phyloP scores from a whole-genome alignment of 75 land plant genomes.

The Picea sitchensis region DNA sequence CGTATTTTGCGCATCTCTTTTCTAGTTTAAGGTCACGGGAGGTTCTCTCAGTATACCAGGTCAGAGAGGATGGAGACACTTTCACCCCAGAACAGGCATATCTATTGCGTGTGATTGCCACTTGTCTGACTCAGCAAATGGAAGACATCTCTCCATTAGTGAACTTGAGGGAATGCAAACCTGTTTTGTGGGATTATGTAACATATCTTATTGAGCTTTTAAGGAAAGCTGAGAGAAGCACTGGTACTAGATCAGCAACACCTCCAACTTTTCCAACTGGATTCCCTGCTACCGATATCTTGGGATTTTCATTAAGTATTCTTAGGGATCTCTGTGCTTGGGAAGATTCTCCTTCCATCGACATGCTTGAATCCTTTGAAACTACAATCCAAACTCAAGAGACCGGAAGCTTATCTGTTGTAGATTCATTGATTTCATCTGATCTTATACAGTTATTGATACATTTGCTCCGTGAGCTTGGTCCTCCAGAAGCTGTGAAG shows the following conservation, averaged over 20 bases:
- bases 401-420: constrained; percentile 3
- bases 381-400: background rate
- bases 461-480: constrained; percentile 58
- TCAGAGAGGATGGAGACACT: background rate
- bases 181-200: constrained; percentile 32
- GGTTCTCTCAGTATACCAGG: background rate
- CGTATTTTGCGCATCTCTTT: constrained; percentile 30
- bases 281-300: constrained; percentile 49
- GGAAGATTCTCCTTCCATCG: constrained; percentile 10
- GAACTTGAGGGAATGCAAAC: constrained; percentile 3
- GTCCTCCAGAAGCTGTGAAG: constrained; percentile 60
- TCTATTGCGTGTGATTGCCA: constrained; percentile 33
- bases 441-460: constrained; percentile 55
- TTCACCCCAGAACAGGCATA: constrained; percentile 39
- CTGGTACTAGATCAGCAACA: constrained; percentile 19
- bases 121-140: constrained; percentile 28
- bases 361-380: background rate
- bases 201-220: constrained; percentile 24
- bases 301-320: constrained; percentile 64
- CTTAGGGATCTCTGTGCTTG: constrained; percentile 54
- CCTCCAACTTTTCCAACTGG: constrained; percentile 31
- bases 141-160: constrained; percentile 14
- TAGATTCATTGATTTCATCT: constrained; percentile 23
- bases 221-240: constrained; percentile 16
- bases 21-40: constrained; percentile 10